Evolutionary conservation across 768 basidiomycete genomes (phyloP), one percentile per base, ranked within the genome.

Genomic region (Hypsizygus marmoreus): DNA sequence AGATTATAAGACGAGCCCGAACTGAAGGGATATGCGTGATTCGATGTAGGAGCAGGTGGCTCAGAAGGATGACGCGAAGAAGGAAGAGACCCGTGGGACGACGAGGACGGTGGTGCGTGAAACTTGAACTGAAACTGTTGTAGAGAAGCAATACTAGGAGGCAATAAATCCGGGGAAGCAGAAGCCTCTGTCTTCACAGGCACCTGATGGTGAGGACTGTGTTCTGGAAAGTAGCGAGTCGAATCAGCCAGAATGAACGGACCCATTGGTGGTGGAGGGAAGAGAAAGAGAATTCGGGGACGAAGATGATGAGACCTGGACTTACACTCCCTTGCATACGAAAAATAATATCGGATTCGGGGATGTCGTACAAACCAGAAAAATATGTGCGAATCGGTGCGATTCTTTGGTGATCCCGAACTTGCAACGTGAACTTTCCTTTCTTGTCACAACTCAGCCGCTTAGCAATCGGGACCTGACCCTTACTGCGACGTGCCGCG

Each of bases 111-210:
- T 28, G 61, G 62, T 40, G 66, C 56, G 49, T 60, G 57, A 54
- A 72, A 68, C 43, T 62, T 64, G 60, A 68, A 68, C 39, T 65
- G 67, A 55, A 65, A 70, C 24, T 66, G 66, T 29, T 70, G 69
- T 30, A 65, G 46, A 45, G 65, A 64, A 49, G 66, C 24, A 47
- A 61, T 46, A 41, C 54, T 47, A 33, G 58, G 54, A 47, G 70
- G 63, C 43, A 69, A 60, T 56, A 74, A 66, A 59, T 72, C 69
- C 54, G 73, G 73, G 43, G 73, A 75, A 60, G 70, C 61, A 54
- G 65, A 66, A 43, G 63, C 66, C 56, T 74, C 72, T 42, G 70
- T 67, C 64, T 76, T 76, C 44, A 74, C 67, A 52, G 61, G 60
- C 51, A 55, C 47, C 26, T 60, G 57, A 43, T 55, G 56, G 35